Evolutionary conservation across 768 basidiomycete genomes (phyloP).

Genomic region (Serpula lacrymans): DNA sequence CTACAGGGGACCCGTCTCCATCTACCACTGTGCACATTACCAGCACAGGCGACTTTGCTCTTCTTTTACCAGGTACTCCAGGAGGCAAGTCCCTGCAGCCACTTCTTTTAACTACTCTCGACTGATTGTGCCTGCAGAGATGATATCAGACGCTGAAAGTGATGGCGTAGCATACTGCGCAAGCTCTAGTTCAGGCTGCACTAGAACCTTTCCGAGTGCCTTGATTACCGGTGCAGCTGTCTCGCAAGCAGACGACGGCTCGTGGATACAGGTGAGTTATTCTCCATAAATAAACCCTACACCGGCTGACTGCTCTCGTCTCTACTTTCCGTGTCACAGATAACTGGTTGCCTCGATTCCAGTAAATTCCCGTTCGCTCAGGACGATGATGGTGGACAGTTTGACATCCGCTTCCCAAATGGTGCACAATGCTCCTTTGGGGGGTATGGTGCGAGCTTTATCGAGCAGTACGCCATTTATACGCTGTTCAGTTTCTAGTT

Average conservation of each 20-base stretch:
- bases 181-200: conserved; percentile 23
- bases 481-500: neutral
- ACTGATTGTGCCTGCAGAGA: conserved; percentile 20
- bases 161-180: conserved; percentile 37
- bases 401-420: conserved; percentile 48
- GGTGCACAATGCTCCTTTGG: conserved; percentile 53
- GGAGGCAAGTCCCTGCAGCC: conserved; percentile 32
- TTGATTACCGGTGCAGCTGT: conserved; percentile 37
- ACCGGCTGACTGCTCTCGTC: neutral
- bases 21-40: conserved; percentile 35
- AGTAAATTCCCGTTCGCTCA: conserved; percentile 28
- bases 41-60: conserved; percentile 26
- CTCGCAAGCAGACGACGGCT: conserved; percentile 29
- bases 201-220: conserved; percentile 26
- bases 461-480: conserved; percentile 38
- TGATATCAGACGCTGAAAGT: conserved; percentile 36
- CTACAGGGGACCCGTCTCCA: conserved; percentile 30
- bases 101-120: neutral
- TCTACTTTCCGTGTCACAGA: conserved; percentile 17
- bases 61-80: conserved; percentile 28
- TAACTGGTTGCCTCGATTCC: conserved; percentile 37
- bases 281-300: neutral
- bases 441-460: conserved; percentile 49
- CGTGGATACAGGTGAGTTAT: conserved; percentile 36
- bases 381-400: conserved; percentile 45